A percentile compares a stretch with the other conserved stretches of the same genome.
phyloP scores from a whole-genome alignment of 2,329 filamentous ascomycete species.

The Fonsecaea erecta region DNA sequence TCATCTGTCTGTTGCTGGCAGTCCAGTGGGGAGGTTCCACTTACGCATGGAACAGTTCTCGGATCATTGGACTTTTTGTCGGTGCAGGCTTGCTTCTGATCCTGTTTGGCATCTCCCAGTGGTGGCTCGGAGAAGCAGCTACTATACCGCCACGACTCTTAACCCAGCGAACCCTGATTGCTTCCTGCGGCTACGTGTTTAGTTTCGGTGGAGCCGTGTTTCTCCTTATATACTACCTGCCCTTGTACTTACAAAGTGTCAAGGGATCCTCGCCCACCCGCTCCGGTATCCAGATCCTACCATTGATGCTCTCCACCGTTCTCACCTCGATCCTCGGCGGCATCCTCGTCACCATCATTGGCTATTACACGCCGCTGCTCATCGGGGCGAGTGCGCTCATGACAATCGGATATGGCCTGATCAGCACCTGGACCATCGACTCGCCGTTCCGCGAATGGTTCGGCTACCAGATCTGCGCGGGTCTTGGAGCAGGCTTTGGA shows the following conservation, averaged over 20 bases:
- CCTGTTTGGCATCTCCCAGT: slow-evolving; percentile 36
- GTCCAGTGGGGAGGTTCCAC: slow-evolving; percentile 55
- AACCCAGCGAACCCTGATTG: slow-evolving; percentile 36
- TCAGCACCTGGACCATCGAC: slow-evolving; percentile 38
- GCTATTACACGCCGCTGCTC: slow-evolving; percentile 41
- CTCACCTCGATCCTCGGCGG: slow-evolving; percentile 40
- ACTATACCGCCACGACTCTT: slow-evolving; percentile 39
- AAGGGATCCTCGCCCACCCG: slow-evolving; percentile 37
- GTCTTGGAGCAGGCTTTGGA: slow-evolving; percentile 38
- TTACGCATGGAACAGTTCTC: slow-evolving; percentile 58
- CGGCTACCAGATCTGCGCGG: slow-evolving; percentile 41
- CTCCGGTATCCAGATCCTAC: slow-evolving; percentile 44
- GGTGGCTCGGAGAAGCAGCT: slow-evolving; percentile 30
- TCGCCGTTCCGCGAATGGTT: slow-evolving; percentile 39
- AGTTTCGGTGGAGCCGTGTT: slow-evolving; percentile 35
- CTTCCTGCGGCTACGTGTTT: slow-evolving; percentile 36
- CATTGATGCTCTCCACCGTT: slow-evolving; percentile 44
- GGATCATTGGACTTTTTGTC: slow-evolving; percentile 45
- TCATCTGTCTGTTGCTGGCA: slow-evolving; percentile 50
- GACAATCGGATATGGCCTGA: slow-evolving; percentile 31
- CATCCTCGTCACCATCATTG: slow-evolving; percentile 36
- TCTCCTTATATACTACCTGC: slow-evolving; percentile 40
- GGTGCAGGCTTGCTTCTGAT: slow-evolving; percentile 36
- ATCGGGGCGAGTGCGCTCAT: slow-evolving; percentile 36
- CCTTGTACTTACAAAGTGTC: slow-evolving; percentile 43